Evolutionary conservation across 768 basidiomycete genomes (phyloP).

Genomic region (Termitomyces sp.): DNA sequence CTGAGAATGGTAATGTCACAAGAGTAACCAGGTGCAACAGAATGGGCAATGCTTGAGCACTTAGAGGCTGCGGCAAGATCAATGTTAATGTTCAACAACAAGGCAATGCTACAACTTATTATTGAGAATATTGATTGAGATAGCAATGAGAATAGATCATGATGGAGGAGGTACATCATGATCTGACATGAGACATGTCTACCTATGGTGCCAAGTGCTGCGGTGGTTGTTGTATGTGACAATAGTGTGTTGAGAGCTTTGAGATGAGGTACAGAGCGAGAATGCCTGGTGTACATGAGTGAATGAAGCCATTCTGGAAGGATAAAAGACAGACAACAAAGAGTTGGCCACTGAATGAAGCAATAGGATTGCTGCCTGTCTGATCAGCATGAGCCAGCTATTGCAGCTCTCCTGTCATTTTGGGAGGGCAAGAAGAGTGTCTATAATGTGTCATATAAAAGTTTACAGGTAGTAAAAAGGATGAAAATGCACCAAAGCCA

Average conservation of each 20-base stretch:
- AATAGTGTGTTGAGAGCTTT: conserved; percentile 47
- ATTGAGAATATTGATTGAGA: conserved; percentile 40
- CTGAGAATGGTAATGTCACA: conserved; percentile 35
- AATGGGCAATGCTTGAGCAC: conserved; percentile 50
- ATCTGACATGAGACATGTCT: conserved; percentile 28
- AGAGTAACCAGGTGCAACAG: conserved; percentile 49
- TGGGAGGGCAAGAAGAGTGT: conserved; percentile 34
- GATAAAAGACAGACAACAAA: conserved; percentile 41
- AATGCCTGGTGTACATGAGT: conserved; percentile 35
- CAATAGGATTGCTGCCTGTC: conserved; percentile 44
- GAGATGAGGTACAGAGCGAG: conserved; percentile 43
- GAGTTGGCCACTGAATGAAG: conserved; percentile 45
- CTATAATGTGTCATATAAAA: conserved; percentile 22
- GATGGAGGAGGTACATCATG: conserved; percentile 45
- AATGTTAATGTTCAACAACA: not conserved
- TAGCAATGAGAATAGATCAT: too few species aligned
- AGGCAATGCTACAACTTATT: conserved; percentile 33
- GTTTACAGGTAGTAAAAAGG: too few species aligned
- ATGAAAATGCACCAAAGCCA: conserved; percentile 24
- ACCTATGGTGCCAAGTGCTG: conserved; percentile 27
- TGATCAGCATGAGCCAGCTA: conserved; percentile 61
- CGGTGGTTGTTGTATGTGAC: conserved; percentile 20
- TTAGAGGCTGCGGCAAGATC: conserved; percentile 40
- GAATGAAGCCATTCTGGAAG: not conserved
- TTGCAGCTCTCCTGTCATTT: conserved; percentile 27